Conservation (phyloP, 2,329 filamentous ascomycete genomes). For the Didymella keratinophila region DNA sequence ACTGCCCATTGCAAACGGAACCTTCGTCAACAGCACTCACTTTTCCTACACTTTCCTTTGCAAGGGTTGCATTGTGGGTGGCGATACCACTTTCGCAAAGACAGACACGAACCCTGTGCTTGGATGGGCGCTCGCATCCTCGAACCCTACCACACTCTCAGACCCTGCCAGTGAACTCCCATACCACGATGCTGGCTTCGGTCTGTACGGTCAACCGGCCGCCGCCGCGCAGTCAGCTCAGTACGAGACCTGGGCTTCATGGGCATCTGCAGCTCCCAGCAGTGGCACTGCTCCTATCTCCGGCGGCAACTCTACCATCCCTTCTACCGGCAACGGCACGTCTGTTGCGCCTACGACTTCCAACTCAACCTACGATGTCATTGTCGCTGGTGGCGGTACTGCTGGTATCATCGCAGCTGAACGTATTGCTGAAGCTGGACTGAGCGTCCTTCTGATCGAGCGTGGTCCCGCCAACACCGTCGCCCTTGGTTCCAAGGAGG, state of each 20-base stretch:
- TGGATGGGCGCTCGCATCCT: conserved; percentile 36
- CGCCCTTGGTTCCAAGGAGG: conserved; percentile 12
- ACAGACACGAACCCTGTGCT: conserved; percentile 30
- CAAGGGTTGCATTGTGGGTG: conserved; percentile 42
- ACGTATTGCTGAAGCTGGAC: conserved; percentile 19
- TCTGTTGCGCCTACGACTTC: conserved; percentile 35
- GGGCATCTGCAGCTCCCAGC: conserved; percentile 18
- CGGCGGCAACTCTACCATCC: conserved; percentile 16
- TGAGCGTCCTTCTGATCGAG: conserved; percentile 21
- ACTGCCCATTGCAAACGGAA: conserved; percentile 59
- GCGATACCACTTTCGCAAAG: conserved; percentile 39
- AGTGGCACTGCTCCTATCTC: conserved; percentile 16
- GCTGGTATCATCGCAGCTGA: conserved; percentile 22
- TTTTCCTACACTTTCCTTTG: conserved; percentile 65
- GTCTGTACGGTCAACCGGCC: conserved; percentile 28
- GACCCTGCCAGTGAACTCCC: conserved; percentile 20
- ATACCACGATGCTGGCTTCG: conserved; percentile 31
- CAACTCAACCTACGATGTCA: conserved; percentile 22
- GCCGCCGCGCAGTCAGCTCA: conserved; percentile 30
- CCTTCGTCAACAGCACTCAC: conserved; percentile 62
- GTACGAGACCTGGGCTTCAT: conserved; percentile 35
- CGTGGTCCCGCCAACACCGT: conserved; percentile 21
- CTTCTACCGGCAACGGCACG: conserved; percentile 18
- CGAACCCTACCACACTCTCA: conserved; percentile 26
- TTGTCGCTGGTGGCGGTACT: conserved; percentile 21